Evolutionary conservation across 768 basidiomycete species (phyloP), one percentile per base, ranked within the genome.

Genomic region (Kondoa subrosea): DNA sequence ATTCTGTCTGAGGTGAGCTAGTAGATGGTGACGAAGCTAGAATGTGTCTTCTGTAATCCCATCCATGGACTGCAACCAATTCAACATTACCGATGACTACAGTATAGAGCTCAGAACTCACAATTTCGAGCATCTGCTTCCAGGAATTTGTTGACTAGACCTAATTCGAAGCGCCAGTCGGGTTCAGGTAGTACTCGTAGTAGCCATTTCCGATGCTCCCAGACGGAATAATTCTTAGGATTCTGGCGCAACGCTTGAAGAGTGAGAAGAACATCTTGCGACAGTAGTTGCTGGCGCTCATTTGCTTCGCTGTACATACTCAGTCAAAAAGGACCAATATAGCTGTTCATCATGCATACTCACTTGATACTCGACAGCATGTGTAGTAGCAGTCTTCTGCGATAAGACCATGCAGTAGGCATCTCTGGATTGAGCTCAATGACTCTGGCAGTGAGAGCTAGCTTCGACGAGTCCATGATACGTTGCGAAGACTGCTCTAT

Each of bases 151-250:
- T 97, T 92, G 4, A 91, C 87, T 21, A 92, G 84, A 74, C 81
- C 84, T 56, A 99, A 76, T 76, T 99, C 95, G 70, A 80, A 84
- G 56, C 85, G 82, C 95, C 95, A 97, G 57, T 84, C 85, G 17
- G 80, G 78, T 71, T 82, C 80, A 0, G 93, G 92, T 14, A 93
- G 83, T 66, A 86, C 83, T 76, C 87, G 86, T 1, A 99, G 83
- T 74, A 92, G 92, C 95, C 95, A 97, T 73, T 85, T 81, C 50
- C 95, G 84, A 74, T 99, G 91, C 75, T 91, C 96, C 95, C 95
- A 99, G 72, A 97, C 91, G 86, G 89, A 91, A 76, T 99, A 99
- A 25, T 95, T 86, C 76, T 97, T 99, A 16, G 95, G 95, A 74
- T 92, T 84, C 8, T 82, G 80, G 73, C 88, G 87, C 57, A 99